Evolutionary conservation across 148 eudicot species (phyloP).

Genomic region (Vaccinium vitisidaea): DNA sequence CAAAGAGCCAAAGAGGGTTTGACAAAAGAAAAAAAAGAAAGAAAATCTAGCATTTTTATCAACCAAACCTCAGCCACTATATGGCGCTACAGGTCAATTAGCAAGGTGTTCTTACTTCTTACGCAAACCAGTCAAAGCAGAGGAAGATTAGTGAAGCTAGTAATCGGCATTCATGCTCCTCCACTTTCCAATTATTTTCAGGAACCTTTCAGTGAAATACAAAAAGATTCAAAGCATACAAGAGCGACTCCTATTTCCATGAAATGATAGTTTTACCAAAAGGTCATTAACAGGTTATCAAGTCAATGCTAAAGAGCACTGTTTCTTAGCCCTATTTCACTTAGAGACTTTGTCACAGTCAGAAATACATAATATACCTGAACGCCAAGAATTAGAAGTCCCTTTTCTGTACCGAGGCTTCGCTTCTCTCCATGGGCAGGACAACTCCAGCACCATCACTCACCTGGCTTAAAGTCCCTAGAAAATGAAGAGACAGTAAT

Average conservation of each 20-base stretch:
- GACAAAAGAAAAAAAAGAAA: background rate
- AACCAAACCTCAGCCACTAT: background rate
- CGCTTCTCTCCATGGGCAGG: constrained; percentile 65
- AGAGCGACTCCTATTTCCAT: background rate
- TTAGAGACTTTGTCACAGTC: background rate
- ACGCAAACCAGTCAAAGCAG: background rate
- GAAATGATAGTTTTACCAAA: background rate
- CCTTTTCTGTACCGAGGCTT: constrained; percentile 57
- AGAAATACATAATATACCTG: constrained; percentile 34
- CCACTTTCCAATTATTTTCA: background rate
- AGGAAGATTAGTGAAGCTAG: background rate
- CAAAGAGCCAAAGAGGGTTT: background rate
- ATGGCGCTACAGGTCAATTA: background rate
- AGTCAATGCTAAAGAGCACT: no score
- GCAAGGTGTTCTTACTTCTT: background rate
- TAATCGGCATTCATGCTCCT: background rate
- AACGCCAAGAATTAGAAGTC: constrained; percentile 85
- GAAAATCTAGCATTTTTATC: background rate
- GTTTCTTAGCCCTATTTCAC: background rate
- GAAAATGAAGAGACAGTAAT: constrained; percentile 3
- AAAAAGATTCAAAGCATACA: background rate
- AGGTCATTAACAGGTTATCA: background rate
- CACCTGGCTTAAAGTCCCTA: constrained; percentile 81
- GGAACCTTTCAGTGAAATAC: background rate
- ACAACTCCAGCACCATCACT: constrained; percentile 93